Evolutionary conservation across 768 basidiomycete species (phyloP).

Genomic region (Lentinula edodes): DNA sequence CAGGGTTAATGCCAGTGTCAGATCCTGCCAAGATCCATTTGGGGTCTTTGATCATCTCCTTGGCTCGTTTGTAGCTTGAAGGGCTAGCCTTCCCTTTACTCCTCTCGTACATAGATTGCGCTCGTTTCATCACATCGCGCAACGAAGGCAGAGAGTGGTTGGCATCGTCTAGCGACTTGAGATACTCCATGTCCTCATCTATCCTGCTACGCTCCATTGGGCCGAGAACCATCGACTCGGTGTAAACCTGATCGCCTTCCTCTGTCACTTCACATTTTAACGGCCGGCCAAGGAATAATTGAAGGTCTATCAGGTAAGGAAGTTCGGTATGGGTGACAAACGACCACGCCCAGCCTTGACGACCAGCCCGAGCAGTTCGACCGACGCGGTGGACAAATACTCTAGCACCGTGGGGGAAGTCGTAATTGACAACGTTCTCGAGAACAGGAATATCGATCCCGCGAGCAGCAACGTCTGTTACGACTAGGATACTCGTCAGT

Average conservation of each 20-base stretch:
- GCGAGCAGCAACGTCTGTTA: slow-evolving; percentile 96
- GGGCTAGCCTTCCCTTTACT: slow-evolving; percentile 87
- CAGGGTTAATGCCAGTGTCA: slow-evolving; percentile 68
- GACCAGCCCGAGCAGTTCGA: slow-evolving; percentile 91
- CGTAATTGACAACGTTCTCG: slow-evolving; percentile 96
- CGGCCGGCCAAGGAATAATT: slow-evolving; percentile 85
- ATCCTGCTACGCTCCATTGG: slow-evolving; percentile 73
- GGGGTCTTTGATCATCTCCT: slow-evolving; percentile 71
- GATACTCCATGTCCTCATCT: slow-evolving; percentile 82
- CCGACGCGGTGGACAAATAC: slow-evolving; percentile 97
- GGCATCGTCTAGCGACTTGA: slow-evolving; percentile 56
- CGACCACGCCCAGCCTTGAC: slow-evolving; percentile 95
- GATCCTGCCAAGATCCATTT: slow-evolving; percentile 68
- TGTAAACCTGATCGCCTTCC: slow-evolving; percentile 57
- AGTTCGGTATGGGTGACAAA: slow-evolving; percentile 84
- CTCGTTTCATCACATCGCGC: slow-evolving; percentile 80
- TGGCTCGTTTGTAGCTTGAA: slow-evolving; percentile 83
- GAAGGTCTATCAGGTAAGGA: slow-evolving; percentile 87
- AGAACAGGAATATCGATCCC: slow-evolving; percentile 97
- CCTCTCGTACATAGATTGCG: slow-evolving; percentile 91
- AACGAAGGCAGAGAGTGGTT: slow-evolving; percentile 62
- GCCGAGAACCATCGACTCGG: slow-evolving; percentile 72
- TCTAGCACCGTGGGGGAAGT: slow-evolving; percentile 90
- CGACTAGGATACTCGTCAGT: slow-evolving; percentile 78
- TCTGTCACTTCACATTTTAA: slow-evolving; percentile 47